Evolutionary conservation across 225 moss, liverwort and hornwort genomes (phyloP), one percentile per base, ranked within the genome.

Genomic region (Pseudisothecium myosuroides): DNA sequence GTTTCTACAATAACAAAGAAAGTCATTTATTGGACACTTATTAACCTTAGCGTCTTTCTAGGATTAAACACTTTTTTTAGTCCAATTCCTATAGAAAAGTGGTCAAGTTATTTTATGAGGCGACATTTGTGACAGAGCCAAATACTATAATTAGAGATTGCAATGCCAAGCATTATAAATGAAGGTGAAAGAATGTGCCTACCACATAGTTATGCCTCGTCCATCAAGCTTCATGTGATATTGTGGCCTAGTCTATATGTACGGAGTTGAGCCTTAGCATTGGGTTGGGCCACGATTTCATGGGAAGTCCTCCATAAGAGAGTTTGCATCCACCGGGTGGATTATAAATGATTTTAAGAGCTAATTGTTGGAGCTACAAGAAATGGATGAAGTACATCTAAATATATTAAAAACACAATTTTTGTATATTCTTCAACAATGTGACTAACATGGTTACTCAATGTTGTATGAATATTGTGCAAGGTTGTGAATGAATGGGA

Each of bases 301-400:
- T 34, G 1, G 3, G 3, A 36, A 65, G 10, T 19, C 19, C 10
- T 69, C 5, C 24, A 4, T 7, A 14, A 24, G 8, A 69, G 69
- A 69, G 13, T 69, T 39, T 4, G 8, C 14, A 24, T 39, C 10
- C 14, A 69, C 4, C 0, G 0, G 0, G 0, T 4, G 8, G 8
- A 69, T 39, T 39, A 14, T 69, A 1, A 39, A 39, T 69, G 23
- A 39, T 39, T 41, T 69, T 8, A 23, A 69, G 7, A 39, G 4
- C 13, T 69, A 39, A 39, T 24, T 24, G 2, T 39, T 69, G 14
- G 8, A 39, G 4, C 8, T 69, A 24, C 24, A 69, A 41, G 1
- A 72, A n/a, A 72, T 43, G 16, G 6, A 43, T 72, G 43, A 43
- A 5, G 5, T 16, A 16, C 15, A 72, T 72, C 10, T 14, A 72